These are phyloP conservation scores for Fusarium virguliforme DNA, from an alignment of 2,329 filamentous ascomycete species.

Conservation along the genomic window DNA sequence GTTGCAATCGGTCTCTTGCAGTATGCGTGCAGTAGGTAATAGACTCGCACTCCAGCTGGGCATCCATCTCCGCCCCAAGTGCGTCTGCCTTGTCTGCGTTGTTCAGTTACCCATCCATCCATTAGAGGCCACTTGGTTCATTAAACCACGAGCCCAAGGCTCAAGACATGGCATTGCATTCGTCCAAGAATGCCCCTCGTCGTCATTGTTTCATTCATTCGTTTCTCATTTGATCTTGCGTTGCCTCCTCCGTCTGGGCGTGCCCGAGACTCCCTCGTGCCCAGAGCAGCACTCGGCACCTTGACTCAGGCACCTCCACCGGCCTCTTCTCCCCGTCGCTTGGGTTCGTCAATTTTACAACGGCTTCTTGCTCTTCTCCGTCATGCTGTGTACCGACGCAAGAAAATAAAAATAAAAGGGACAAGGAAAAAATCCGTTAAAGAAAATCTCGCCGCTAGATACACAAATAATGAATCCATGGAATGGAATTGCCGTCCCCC, in stretches of 20 bases:
- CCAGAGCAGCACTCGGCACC: constrained; percentile 17
- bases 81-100: not conserved
- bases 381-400: constrained; percentile 40
- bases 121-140: not conserved
- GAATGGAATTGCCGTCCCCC: constrained; percentile 43
- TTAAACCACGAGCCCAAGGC: constrained; percentile 9
- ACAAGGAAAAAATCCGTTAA: constrained; percentile 40
- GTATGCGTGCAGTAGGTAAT: not conserved
- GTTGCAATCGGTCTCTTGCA: not conserved
- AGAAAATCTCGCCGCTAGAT: constrained; percentile 49
- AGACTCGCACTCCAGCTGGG: not conserved
- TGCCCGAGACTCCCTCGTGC: constrained; percentile 2
- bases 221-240: constrained; percentile 21
- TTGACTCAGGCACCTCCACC: constrained; percentile 10
- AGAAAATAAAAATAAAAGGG: constrained; percentile 38
- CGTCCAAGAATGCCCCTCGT: constrained; percentile 18
- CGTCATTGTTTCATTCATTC: constrained; percentile 32
- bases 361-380: constrained; percentile 30
- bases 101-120: constrained; percentile 6
- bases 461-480: constrained; percentile 47
- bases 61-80: constrained; percentile 3
- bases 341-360: constrained; percentile 38
- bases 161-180: constrained; percentile 5
- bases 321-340: constrained; percentile 22
- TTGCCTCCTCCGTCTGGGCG: constrained; percentile 15